Conservation (phyloP, 345 rosid genomes). For the Aquilaria yunnanensis region DNA sequence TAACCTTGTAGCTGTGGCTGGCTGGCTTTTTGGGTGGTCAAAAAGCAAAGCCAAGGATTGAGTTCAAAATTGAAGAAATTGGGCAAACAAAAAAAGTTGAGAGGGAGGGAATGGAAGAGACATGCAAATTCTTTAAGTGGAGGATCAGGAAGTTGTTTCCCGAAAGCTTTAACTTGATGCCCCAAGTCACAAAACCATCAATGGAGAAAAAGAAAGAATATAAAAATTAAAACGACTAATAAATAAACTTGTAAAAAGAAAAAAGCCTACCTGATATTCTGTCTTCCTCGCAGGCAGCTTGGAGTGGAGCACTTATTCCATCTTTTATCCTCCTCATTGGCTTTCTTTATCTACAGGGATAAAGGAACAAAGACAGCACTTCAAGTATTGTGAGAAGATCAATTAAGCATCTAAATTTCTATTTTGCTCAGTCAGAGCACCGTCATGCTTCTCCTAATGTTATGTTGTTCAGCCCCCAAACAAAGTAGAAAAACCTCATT, state of each 20-base stretch:
- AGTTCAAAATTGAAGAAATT: neutral
- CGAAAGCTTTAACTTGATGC: slow-evolving; percentile 9
- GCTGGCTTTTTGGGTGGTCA: slow-evolving; percentile 13
- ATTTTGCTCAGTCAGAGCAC: too few relatives aligned
- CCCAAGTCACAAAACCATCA: slow-evolving; percentile 3
- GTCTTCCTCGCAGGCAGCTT: neutral
- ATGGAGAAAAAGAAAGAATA: neutral
- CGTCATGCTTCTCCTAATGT: too few relatives aligned
- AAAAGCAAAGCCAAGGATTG: slow-evolving; percentile 10
- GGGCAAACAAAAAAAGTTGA: neutral
- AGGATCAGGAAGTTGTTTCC: slow-evolving; percentile 14
- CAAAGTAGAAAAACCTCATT: too few relatives aligned
- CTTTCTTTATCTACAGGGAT: neutral
- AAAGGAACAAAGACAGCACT: too few relatives aligned
- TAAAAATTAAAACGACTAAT: too few relatives aligned
- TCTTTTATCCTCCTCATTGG: slow-evolving; percentile 6
- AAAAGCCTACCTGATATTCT: neutral
- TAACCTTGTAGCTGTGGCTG: neutral
- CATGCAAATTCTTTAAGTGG: slow-evolving; percentile 20
- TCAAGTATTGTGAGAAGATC: too few relatives aligned
- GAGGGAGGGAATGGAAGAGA: slow-evolving; percentile 14
- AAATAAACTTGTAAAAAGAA: neutral
- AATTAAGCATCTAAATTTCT: too few relatives aligned
- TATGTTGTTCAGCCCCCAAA: too few relatives aligned
- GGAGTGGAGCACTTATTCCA: slow-evolving; percentile 20